Conservation (phyloP, 2,329 filamentous ascomycete genomes). For the Fusarium irregulare region DNA sequence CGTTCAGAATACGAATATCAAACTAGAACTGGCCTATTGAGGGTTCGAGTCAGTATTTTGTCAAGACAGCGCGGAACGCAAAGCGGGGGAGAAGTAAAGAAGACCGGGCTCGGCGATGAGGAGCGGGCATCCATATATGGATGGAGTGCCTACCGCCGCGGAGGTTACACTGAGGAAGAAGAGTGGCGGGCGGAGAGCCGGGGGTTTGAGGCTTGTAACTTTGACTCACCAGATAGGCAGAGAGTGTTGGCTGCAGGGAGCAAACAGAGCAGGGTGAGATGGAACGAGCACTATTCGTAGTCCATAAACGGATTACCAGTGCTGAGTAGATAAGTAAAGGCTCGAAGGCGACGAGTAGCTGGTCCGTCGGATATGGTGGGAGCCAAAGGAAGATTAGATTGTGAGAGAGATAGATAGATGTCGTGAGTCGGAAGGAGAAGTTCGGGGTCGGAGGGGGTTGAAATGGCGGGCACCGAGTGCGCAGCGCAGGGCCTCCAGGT, state of each 20-base stretch:
- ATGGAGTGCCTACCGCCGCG: conserved; percentile 36
- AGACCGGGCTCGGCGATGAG: conserved; percentile 33
- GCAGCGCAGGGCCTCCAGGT: conserved; percentile 34
- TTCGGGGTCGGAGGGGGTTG: conserved; percentile 43
- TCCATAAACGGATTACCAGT: conserved; percentile 38
- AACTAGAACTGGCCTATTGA: conserved; percentile 31
- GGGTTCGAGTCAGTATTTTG: conserved; percentile 39
- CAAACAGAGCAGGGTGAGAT: background rate
- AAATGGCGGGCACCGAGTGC: conserved; percentile 45
- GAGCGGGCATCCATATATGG: conserved; percentile 41
- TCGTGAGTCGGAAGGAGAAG: conserved; percentile 43
- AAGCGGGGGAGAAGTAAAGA: conserved; percentile 30
- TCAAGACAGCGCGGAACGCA: conserved; percentile 25
- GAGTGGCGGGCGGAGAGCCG: conserved; percentile 35
- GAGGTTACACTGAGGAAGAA: conserved; percentile 32
- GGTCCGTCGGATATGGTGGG: conserved; percentile 32
- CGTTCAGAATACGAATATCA: conserved; percentile 29
- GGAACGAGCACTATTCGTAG: conserved; percentile 31
- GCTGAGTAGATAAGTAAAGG: background rate
- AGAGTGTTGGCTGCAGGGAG: conserved; percentile 15
- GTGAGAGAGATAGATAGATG: conserved; percentile 39
- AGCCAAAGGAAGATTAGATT: conserved; percentile 40
- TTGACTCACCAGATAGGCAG: conserved; percentile 44
- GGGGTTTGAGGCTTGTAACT: conserved; percentile 23
- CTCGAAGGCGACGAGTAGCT: conserved; percentile 14